Base-by-base conservation (phyloP, 2,329 filamentous ascomycete genomes). In the Diaporthe sp. region DNA sequence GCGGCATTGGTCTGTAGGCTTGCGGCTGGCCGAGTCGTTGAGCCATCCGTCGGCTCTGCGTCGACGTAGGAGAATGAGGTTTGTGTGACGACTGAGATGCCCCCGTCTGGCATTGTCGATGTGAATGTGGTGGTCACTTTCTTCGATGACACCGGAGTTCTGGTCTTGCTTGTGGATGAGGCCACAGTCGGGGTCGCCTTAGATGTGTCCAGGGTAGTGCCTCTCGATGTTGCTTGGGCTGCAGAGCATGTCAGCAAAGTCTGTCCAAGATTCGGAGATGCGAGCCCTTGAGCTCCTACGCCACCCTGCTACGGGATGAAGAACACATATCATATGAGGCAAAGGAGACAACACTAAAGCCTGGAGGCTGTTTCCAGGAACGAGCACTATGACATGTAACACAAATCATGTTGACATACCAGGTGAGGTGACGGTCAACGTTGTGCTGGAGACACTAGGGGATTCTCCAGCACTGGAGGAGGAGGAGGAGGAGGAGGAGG, bases 51-150 rank as follows among this genome's bases (percentile, higher is more conserved):
- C 25, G 79, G 63, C 13, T 39, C 73, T 1, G 86, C 85, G 15
- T 85, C 82, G 53, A 87, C 85, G 31, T 83, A 85, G 3, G 90
- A 88, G 79, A 83, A 87, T 0, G 87, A 88, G 1, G 88, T 90
- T n/a, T 85, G 85, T 15, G 88, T 89, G 67, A 89, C 81, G 17
- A 86, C 84, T 4, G 85, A 85, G 72, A 87, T 82, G 44, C 83
- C 85, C 37, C 88, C 88, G 67, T 88, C 82, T 17, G 82, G 78
- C 49, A 85, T 80, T 9, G 87, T 88, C 9, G 86, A 87, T n/a
- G 88, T 90, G 76, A 82, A 81, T 0, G 86, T 87, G 34, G 84
- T 80, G 9, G 82, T 79, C 15, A 81, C 76, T 58, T 78, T 71
- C 74, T 72, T 80, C 13, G 79, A 81, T 76, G 73, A 88, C 80